Base-by-base conservation (phyloP, 768 basidiomycete species). In the Coprinopsis cinerea region DNA sequence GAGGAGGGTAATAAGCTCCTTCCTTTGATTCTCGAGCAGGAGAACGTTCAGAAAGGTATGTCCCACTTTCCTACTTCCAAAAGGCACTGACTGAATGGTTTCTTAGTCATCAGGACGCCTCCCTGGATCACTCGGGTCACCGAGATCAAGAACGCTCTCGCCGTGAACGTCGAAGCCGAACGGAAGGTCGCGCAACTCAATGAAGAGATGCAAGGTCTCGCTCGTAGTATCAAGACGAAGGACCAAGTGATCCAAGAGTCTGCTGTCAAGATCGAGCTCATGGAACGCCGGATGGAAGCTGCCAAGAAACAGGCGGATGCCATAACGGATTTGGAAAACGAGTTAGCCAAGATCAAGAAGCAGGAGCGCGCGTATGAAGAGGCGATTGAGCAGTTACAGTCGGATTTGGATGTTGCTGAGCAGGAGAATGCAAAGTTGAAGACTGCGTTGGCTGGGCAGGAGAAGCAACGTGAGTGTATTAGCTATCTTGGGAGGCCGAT, bases 301-400 rank as follows among this genome's bases (percentile, higher is more conserved):
- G 85, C 83, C 53, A 94, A 92, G 76, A 91, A 87, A 64, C 91
- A 95, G 67, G 83, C 85, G 3, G 95, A 97, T 49, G 70, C 77
- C 5, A 87, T 97, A 45, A 65, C 72, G 13, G 87, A 91, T 53
- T 79, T 98, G 17, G 93, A 97, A 68, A 67, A 62, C 26, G 86
- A 94, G 58, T 71, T 97, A 1, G 67, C 75, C 24, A 92, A 92
- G 63, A 81, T 83, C 2, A 80, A 82, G 66, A 89, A 92, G 65
- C 89, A 95, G 61, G 92, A 95, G 64, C 77, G 84, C 49, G 85
- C 86, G 26, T 90, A 94, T 58, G 88, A 92, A 62, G 92, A 95
- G 58, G 91, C 92, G 2, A 88, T 97, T 75, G 93, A 94, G 56
- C 90, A 92, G 59, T 66, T 98, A 9, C 92, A 95, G 61, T 78